phyloP scores from a whole-genome alignment of 192 early-diverging fungal species.

The Coemansia sp. region DNA sequence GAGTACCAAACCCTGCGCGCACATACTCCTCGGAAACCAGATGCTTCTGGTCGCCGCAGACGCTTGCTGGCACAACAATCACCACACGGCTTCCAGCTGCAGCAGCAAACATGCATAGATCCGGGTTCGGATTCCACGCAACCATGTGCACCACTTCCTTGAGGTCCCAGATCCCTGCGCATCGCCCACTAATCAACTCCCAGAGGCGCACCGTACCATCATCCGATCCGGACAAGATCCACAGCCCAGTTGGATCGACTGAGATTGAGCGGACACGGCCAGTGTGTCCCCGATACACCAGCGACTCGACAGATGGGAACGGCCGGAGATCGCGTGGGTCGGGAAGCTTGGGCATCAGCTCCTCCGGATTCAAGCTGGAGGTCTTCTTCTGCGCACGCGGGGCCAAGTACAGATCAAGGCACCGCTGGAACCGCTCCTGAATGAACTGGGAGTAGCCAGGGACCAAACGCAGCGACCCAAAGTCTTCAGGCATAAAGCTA shows the following conservation, averaged over 20 bases:
- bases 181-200: slow-evolving; percentile 90
- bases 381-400: slow-evolving; percentile 88
- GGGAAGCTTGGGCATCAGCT: slow-evolving; percentile 93
- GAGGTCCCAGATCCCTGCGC: slow-evolving; percentile 74
- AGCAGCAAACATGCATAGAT: slow-evolving; percentile 75
- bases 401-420: slow-evolving; percentile 94
- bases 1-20: slow-evolving; percentile 31
- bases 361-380: slow-evolving; percentile 86
- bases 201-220: slow-evolving; percentile 86
- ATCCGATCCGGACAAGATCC: slow-evolving; percentile 86
- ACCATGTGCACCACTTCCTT: slow-evolving; percentile 70
- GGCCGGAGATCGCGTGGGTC: slow-evolving; percentile 92
- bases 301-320: slow-evolving; percentile 79
- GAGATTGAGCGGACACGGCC: slow-evolving; percentile 78
- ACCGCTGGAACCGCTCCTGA: slow-evolving; percentile 94
- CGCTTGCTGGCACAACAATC: slow-evolving; percentile 55
- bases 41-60: slow-evolving; percentile 40
- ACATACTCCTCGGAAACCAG: slow-evolving; percentile 46
- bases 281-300: slow-evolving; percentile 82
- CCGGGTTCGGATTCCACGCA: slow-evolving; percentile 87
- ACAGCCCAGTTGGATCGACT: slow-evolving; percentile 92
- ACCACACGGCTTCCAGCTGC: slow-evolving; percentile 63
- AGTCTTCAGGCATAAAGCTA: slow-evolving; percentile 62
- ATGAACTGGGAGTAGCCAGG: slow-evolving; percentile 88
- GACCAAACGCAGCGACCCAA: slow-evolving; percentile 75